Evolutionary conservation across 148 eudicot species (phyloP), one percentile per base, ranked within the genome.

Genomic region (Fagopyrum homotropicum): DNA sequence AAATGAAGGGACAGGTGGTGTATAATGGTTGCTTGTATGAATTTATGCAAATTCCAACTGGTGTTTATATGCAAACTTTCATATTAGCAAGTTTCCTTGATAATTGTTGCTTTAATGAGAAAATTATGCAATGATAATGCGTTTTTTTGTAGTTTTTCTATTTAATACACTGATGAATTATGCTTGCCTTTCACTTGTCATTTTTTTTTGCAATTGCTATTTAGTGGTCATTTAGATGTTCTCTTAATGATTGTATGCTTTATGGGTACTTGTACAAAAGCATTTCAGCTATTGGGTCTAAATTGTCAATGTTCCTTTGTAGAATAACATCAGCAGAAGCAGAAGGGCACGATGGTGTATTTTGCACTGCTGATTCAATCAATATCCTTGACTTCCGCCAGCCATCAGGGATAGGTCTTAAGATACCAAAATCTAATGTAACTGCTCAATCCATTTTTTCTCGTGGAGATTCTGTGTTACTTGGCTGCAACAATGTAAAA

Each of bases 321-420:
- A 92, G 98, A 79, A 83, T 82, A 70, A 91, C 96, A 78, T 89
- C 98, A 76, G 86, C 92, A 51, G 96, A 94, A 80, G 92, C 91
- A 40, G 98, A 95, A 86, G 98, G 97, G 72, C 85, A 95, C 64
- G 98, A 95, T 73, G 98, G 98, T 10, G 92, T 94, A 5, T 94
- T 91, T 75, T 91, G 93, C 86, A 90, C 93, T 43, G 30, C 86
- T 6, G 98, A 94, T 76, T 82, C 89, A 51, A 87, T 89, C 12
- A 94, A 89, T 12, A 68, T 94, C 73, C 81, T 94, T 52, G 97
- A 94, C 80, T 92, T 91, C 73, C 90, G 98, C n/a, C 86, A 87
- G 14, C 97, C 98, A 77, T 85, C 96, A 17, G 97, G 98, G 14
- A 76, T 94, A 17, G 98, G 87, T 68, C 82, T 90, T 49, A 94